A percentile compares a stretch with the other conserved stretches of the same genome.
Evolutionary conservation across 345 rosid species (phyloP).

Genomic region (Gossypium turneri): DNA sequence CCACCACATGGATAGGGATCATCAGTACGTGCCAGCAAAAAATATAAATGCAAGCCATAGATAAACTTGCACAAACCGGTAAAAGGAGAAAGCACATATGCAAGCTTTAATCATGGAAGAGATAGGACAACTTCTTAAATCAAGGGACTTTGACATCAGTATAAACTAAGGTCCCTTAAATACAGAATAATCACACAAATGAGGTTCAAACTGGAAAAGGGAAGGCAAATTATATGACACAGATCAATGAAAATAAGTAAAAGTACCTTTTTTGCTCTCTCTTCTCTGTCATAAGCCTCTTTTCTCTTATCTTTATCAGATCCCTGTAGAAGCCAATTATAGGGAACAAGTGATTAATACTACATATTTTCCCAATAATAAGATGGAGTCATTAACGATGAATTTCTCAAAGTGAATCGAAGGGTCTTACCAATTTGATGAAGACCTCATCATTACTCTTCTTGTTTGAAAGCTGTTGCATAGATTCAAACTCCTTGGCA

Average conservation of each 20-base stretch:
- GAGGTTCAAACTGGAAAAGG: no score
- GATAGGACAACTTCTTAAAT: neutral
- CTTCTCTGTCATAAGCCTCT: slow-evolving; percentile 63
- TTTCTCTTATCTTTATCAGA: slow-evolving; percentile 65
- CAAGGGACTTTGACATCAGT: no score
- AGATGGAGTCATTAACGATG: neutral
- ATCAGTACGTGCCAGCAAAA: neutral
- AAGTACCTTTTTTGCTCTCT: slow-evolving; percentile 34
- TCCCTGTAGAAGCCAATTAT: slow-evolving; percentile 30
- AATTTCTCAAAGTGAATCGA: neutral
- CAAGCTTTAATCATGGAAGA: neutral
- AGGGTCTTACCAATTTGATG: slow-evolving; percentile 49
- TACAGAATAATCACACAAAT: neutral
- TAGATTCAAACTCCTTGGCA: slow-evolving; percentile 53
- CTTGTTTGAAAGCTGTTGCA: slow-evolving; percentile 71
- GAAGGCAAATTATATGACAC: no score
- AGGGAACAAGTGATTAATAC: neutral
- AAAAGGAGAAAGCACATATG: neutral
- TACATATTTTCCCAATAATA: neutral
- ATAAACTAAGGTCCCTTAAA: neutral
- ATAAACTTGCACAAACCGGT: neutral
- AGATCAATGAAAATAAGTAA: neutral
- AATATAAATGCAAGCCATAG: no score
- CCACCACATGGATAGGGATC: neutral
- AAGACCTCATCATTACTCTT: slow-evolving; percentile 50